Conservation (phyloP, 352 stramenopile species). For the Globisporangium alternatum region DNA sequence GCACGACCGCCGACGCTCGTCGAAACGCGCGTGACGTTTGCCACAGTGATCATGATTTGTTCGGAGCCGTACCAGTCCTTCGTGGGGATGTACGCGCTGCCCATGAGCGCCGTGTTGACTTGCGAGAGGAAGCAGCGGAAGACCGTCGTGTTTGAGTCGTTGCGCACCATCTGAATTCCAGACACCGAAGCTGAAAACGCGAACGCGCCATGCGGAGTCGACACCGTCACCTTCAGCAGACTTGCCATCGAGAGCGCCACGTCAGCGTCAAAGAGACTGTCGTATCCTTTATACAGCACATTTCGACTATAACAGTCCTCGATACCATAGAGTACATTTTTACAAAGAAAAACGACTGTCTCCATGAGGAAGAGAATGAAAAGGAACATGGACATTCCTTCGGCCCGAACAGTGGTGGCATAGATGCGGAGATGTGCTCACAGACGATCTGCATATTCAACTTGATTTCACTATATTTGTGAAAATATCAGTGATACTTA, state of each 20-base stretch:
- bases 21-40: conserved; percentile 19
- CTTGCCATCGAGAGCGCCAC: conserved; percentile 14
- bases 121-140: conserved; percentile 46
- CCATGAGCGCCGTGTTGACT: conserved; percentile 53
- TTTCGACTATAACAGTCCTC: too few species aligned
- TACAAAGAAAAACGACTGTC: too few species aligned
- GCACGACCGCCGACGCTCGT: conserved; percentile 19
- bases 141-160: conserved; percentile 23
- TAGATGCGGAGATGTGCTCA: neutral
- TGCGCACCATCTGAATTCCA: conserved; percentile 32
- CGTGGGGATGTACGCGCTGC: conserved; percentile 43
- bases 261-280: conserved; percentile 23
- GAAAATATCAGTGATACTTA: neutral
- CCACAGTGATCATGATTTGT: conserved; percentile 31
- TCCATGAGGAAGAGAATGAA: too few species aligned
- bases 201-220: conserved; percentile 26
- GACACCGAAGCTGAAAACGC: conserved; percentile 12
- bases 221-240: conserved; percentile 34
- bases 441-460: neutral
- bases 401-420: neutral
- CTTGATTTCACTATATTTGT: neutral
- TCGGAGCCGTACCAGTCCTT: conserved; percentile 62
- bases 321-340: too few species aligned
- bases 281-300: too few species aligned
- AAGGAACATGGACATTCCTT: too few species aligned